These are phyloP conservation scores for Boletales sp. DNA, from an alignment of 768 basidiomycete genomes.

Conservation along the genomic window DNA sequence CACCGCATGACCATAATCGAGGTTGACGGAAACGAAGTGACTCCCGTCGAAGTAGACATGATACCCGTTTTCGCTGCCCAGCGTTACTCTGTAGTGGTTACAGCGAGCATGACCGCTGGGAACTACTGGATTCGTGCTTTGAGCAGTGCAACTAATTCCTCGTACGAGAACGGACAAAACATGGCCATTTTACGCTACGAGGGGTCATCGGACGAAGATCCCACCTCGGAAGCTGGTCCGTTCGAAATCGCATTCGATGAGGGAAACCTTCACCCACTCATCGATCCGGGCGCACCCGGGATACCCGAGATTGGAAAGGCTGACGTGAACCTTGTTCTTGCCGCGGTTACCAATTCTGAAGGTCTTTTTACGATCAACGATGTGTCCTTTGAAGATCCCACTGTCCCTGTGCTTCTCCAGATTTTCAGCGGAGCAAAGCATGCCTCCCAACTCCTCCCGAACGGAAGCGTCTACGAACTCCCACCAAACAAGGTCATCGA, in stretches of 20 bases:
- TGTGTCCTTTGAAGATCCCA: constrained; percentile 35
- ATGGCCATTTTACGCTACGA: constrained; percentile 48
- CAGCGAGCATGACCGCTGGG: constrained; percentile 38
- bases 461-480: constrained; percentile 43
- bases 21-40: constrained; percentile 40
- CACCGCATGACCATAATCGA: constrained; percentile 49
- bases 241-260: constrained; percentile 33
- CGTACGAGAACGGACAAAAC: constrained; percentile 36
- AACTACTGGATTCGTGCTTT: constrained; percentile 54
- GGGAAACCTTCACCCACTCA: constrained; percentile 35
- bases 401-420: constrained; percentile 50
- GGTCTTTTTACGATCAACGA: constrained; percentile 22
- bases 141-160: constrained; percentile 29
- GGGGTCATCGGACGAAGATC: constrained; percentile 40
- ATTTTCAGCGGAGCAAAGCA: constrained; percentile 46
- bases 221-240: constrained; percentile 26
- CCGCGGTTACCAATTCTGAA: background rate
- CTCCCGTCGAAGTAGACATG: constrained; percentile 39
- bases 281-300: constrained; percentile 35
- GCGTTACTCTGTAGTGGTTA: constrained; percentile 40
- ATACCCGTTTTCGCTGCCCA: constrained; percentile 30
- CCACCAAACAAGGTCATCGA: constrained; percentile 42
- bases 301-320: constrained; percentile 32
- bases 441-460: constrained; percentile 43
- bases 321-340: constrained; percentile 32